Percentiles rank a stretch among this genome's conserved stretches.
Evolutionary conservation across 23 red algal genomes (phyloP).

Genomic region (Gracilariopsis chorda): DNA sequence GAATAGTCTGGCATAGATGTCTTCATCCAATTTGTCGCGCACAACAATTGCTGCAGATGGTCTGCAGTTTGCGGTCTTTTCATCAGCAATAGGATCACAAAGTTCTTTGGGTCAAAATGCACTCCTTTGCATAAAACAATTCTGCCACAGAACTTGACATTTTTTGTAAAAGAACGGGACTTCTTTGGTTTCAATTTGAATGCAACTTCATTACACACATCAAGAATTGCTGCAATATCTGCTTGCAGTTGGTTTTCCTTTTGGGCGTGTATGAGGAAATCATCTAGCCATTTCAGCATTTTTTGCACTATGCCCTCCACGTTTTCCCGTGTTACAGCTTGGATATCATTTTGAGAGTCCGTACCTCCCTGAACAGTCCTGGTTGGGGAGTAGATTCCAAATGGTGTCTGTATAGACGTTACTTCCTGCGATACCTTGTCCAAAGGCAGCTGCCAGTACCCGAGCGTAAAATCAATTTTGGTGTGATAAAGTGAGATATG

Average conservation of each 20-base stretch:
- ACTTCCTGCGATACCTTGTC: not conserved
- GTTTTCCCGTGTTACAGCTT: not conserved
- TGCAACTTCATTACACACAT: not conserved
- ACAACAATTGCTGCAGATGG: conserved; percentile 25
- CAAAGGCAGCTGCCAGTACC: conserved; percentile 6
- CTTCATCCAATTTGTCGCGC: not conserved
- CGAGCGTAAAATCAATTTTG: not conserved
- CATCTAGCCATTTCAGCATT: conserved; percentile 5
- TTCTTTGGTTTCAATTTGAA: not conserved
- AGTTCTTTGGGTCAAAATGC: not conserved
- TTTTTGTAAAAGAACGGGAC: not conserved
- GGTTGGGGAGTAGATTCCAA: conserved; percentile 4
- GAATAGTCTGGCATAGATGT: conserved; percentile 15
- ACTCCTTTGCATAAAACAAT: not conserved
- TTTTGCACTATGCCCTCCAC: not conserved
- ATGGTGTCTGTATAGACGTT: conserved; percentile 13
- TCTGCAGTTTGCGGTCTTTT: not conserved
- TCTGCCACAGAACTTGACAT: conserved; percentile 20
- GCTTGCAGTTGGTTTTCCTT: not conserved
- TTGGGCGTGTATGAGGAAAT: conserved; percentile 20
- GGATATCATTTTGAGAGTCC: conserved; percentile 26
- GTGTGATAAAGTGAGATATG: too few species aligned
- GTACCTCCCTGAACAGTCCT: conserved; percentile 27
- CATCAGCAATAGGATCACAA: not conserved
- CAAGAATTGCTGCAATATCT: not conserved